Evolutionary conservation across 768 basidiomycete genomes (phyloP).

Genomic region (Daedaleopsis nitida): DNA sequence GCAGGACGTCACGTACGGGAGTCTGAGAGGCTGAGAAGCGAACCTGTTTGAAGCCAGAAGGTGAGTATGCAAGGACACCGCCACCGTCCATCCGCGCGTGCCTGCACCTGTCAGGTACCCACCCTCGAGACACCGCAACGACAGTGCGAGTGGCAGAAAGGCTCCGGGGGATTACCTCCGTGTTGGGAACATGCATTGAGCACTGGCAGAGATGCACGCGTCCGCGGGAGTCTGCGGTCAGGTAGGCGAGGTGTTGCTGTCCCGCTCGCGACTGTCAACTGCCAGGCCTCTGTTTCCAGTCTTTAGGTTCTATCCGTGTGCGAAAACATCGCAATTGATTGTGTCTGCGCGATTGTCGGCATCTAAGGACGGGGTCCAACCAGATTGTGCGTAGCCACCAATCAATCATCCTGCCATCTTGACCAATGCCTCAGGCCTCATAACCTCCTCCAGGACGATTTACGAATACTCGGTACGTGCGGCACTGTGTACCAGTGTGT

Average conservation of each 20-base stretch:
- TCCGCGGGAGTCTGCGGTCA: neutral
- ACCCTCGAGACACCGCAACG: neutral
- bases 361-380: neutral
- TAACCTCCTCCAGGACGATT: no score
- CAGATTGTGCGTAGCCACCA: neutral
- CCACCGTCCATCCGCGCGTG: neutral
- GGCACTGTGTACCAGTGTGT: neutral
- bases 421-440: neutral
- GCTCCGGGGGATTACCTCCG: neutral
- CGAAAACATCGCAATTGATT: neutral
- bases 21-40: neutral
- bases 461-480: neutral
- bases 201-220: neutral
- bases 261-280: neutral
- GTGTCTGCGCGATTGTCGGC: neutral
- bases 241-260: neutral
- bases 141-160: neutral
- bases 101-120: neutral
- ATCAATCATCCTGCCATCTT: neutral
- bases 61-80: conserved; percentile 5
- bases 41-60: conserved; percentile 1
- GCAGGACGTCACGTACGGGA: neutral
- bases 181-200: neutral
- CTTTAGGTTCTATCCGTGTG: neutral
- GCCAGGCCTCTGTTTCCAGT: neutral